A percentile compares a stretch with the other conserved stretches of the same genome.
Conservation (phyloP, 106 monocot genomes). For the Phalaenopsis aphrodite region DNA sequence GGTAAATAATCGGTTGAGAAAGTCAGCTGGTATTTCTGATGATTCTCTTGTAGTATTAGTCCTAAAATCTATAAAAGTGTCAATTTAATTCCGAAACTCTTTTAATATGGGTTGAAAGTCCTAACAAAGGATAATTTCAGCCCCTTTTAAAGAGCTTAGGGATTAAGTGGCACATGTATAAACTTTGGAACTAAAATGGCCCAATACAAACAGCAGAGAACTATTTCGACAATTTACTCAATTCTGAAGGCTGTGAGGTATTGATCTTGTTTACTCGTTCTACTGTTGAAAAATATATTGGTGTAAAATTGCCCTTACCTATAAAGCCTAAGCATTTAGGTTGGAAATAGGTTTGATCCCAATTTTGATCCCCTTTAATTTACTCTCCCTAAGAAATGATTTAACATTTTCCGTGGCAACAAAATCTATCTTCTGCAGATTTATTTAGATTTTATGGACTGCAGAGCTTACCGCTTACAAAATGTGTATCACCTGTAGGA, state of each 20-base stretch:
- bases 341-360: background rate
- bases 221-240: background rate
- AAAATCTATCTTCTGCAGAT: background rate
- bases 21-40: no score
- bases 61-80: no score
- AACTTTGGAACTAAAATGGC: no score
- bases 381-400: background rate
- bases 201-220: no score
- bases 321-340: background rate
- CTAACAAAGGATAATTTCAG: no score
- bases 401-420: background rate
- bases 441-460: constrained; percentile 1
- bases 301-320: background rate
- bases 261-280: background rate
- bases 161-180: no score
- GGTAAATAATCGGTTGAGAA: no score
- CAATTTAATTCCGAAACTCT: no score
- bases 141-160: no score
- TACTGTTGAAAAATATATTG: background rate
- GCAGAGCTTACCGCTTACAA: background rate
- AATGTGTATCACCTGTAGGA: constrained; percentile 34
- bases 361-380: background rate
- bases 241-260: background rate
- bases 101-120: no score
- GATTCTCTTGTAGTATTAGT: no score